Base-by-base conservation (phyloP, 805 yeast genomes). In the Starmerella floricola region DNA sequence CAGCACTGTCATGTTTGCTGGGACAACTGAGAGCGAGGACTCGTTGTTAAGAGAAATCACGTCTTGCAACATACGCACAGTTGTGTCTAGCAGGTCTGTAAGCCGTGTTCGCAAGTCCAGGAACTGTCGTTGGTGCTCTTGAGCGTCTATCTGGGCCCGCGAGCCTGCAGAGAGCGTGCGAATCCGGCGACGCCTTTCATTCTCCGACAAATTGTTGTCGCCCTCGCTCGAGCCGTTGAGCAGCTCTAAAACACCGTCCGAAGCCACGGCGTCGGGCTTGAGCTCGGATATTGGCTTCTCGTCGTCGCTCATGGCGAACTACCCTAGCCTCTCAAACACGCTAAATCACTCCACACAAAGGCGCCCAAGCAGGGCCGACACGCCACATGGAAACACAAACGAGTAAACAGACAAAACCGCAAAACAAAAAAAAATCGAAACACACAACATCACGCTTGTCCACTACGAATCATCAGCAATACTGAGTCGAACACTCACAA, bases 121-220 rank as follows among this genome's bases (percentile, higher is more conserved):
- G 58, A 81, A 88, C 47, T 74, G 80, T 43, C 79, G 62, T 56
- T 87, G 95, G 45, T 77, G 74, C 26, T 79, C 58, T 40, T 85
- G 79, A 1, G 79, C 66, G 35, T 68, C 64, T 46, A 68, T 54
- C n/a, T 66, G 60, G 17, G 50, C 54, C 34, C 59, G 62, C 24
- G 59, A 57, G 6, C 62, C 60, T 18, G 48, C 41, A 3, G 58
- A 54, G 38, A 53, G 34, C 15, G 46, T 19, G 12, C 61, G 54
- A 16, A 46, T 15, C 13, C 23, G 28, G 16, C 31, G 18, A 3
- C 34, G 23, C 28, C 4, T 15, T 16, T 4, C 27, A 10, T 8
- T 6, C 32, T 15, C 38, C n/a, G n/a, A n/a, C n/a, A n/a, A n/a
- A n/a, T n/a, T n/a, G n/a, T n/a, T n/a, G n/a, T 10, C 31, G 6